Conservation (phyloP, 805 yeast genomes). For the Clavispora asparagi region DNA sequence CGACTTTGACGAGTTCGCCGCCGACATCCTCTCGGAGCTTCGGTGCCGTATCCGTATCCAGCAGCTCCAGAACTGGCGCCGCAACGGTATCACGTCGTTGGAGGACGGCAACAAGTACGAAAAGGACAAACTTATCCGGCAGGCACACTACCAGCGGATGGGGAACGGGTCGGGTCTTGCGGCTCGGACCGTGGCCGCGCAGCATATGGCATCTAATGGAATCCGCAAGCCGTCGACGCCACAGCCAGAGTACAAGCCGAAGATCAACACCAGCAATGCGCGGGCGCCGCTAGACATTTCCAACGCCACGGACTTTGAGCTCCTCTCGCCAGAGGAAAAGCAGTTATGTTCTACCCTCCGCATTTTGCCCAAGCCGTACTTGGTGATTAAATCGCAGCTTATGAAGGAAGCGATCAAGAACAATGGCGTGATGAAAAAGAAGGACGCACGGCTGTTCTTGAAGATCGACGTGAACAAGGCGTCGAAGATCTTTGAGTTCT, state of each 20-base stretch:
- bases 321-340: conserved; percentile 85
- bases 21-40: conserved; percentile 71
- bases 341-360: conserved; percentile 77
- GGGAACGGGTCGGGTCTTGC: conserved; percentile 32
- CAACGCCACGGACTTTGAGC: conserved; percentile 75
- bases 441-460: conserved; percentile 76
- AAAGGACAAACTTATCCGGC: conserved; percentile 72
- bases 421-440: conserved; percentile 79
- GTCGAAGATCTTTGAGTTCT: conserved; percentile 85
- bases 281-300: conserved; percentile 60
- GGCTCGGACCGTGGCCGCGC: conserved; percentile 9
- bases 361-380: conserved; percentile 86
- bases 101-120: conserved; percentile 85
- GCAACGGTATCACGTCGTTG: conserved; percentile 77
- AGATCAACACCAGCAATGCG: conserved; percentile 35
- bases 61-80: conserved; percentile 90
- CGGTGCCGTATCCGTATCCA: conserved; percentile 75
- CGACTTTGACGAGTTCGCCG: conserved; percentile 73
- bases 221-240: conserved; percentile 24
- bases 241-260: conserved; percentile 38
- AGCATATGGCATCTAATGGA: conserved; percentile 7
- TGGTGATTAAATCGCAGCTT: conserved; percentile 84
- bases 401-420: conserved; percentile 82
- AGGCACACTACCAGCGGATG: conserved; percentile 56
- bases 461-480: conserved; percentile 86